Evolutionary conservation across 192 early-diverging fungal genomes (phyloP).

Genomic region (Backusella liffmaniae): DNA sequence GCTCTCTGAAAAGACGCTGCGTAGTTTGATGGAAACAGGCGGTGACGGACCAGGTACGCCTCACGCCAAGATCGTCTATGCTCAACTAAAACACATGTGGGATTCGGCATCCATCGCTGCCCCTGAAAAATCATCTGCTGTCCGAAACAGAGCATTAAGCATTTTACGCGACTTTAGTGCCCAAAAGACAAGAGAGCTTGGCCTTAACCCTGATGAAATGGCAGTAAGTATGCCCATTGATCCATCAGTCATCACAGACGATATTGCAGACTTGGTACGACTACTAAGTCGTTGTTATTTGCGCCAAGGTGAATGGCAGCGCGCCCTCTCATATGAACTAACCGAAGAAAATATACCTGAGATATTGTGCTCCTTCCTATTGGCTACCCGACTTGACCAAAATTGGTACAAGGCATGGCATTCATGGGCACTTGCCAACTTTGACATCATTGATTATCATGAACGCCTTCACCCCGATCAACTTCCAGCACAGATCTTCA

Average conservation of each 20-base stretch:
- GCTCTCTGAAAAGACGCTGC: conserved; percentile 78
- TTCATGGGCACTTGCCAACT: conserved; percentile 91
- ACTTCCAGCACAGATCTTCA: conserved; percentile 39
- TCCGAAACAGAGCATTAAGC: conserved; percentile 63
- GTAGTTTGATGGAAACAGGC: conserved; percentile 64
- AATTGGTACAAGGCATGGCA: conserved; percentile 99
- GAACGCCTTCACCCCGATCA: conserved; percentile 56
- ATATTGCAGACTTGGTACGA: conserved; percentile 43
- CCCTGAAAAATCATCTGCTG: conserved; percentile 34
- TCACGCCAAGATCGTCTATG: conserved; percentile 81
- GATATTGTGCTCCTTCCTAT: conserved; percentile 77
- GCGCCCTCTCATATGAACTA: conserved; percentile 48
- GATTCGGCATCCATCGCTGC: conserved; percentile 40
- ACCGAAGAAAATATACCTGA: conserved; percentile 58
- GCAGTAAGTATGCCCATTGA: conserved; percentile 49
- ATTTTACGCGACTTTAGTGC: conserved; percentile 80
- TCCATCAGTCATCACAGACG: conserved; percentile 39
- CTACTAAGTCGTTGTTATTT: conserved; percentile 84
- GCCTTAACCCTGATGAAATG: conserved; percentile 55
- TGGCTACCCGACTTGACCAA: conserved; percentile 86
- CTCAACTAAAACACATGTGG: conserved; percentile 92
- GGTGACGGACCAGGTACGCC: conserved; percentile 38
- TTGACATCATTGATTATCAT: conserved; percentile 80
- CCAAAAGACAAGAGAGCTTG: conserved; percentile 69
- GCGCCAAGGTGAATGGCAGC: conserved; percentile 95